Evolutionary conservation across 768 basidiomycete species (phyloP), one percentile per base, ranked within the genome.

Genomic region (Rhodotorula taiwanensis): DNA sequence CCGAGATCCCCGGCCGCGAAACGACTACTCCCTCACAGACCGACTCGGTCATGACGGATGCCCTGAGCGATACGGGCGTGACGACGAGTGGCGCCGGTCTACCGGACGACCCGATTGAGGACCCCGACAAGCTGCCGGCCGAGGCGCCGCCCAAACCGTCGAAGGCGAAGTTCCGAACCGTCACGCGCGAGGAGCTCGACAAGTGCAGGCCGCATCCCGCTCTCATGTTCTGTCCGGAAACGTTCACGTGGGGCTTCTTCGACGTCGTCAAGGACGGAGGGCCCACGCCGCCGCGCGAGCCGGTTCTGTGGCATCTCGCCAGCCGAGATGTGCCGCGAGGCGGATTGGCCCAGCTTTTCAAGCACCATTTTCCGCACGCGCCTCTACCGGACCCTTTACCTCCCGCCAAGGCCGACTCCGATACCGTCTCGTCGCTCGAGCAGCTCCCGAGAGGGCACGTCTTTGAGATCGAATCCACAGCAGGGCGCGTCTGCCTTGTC

Each of bases 191-290:
- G 14, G 66, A 68, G n/a, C 66, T 68, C 51, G n/a, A n/a, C 2
- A 13, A 21, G 42, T 28, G 36, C 8, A 62, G 66, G 16, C 66
- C 66, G 6, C 66, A 68, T 48, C 66, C 58, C 2, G 21, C 48
- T 45, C 53, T 62, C 51, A 63, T 49, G 58, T 68, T 60, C 66
- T 63, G 58, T 39, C 51, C n/a, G 28, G 0, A 3, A 13, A 68
- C 66, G n/a, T 52, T 57, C 45, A 53, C 58, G 45, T 68, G 66
- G 66, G 43, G 25, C 7, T 55, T 68, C 39, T 53, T 56, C n/a
- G 41, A 43, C 20, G 51, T 47, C 1, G 16, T 60, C 31, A 14
- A 20, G 15, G 14, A 36, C 1, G 20, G 7, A 4, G 28, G 23
- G 20, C 15, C 14, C 7, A 33, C 2, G 0, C 55, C 18, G 31